A percentile compares a stretch with the other conserved stretches of the same genome.
Evolutionary conservation across 805 yeast genomes (phyloP).

Genomic region (Saccharomycopsis javanensis): DNA sequence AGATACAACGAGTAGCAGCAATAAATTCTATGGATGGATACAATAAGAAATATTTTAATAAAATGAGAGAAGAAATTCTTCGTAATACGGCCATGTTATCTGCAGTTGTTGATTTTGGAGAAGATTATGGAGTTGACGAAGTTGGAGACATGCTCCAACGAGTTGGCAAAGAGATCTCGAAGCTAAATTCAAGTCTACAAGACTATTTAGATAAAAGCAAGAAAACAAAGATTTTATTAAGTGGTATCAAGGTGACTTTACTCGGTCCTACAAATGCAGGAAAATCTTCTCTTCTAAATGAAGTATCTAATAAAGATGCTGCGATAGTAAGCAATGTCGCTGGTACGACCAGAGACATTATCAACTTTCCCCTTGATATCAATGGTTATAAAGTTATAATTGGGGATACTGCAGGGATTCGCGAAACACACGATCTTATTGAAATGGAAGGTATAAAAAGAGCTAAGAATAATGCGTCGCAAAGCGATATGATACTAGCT

Average conservation of each 20-base stretch:
- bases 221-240: slow-evolving; percentile 51
- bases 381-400: slow-evolving; percentile 74
- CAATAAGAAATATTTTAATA: slow-evolving; percentile 40
- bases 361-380: slow-evolving; percentile 73
- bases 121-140: slow-evolving; percentile 77
- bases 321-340: slow-evolving; percentile 88
- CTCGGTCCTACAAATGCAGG: slow-evolving; percentile 97
- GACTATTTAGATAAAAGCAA: slow-evolving; percentile 37
- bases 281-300: slow-evolving; percentile 76
- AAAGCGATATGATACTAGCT: slow-evolving; percentile 61
- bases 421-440: slow-evolving; percentile 38
- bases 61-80: slow-evolving; percentile 63
- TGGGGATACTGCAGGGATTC: slow-evolving; percentile 83
- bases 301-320: slow-evolving; percentile 66
- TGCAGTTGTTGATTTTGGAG: slow-evolving; percentile 90
- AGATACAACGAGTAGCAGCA: slow-evolving; percentile 70
- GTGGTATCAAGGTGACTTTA: slow-evolving; percentile 65
- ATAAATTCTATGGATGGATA: slow-evolving; percentile 64
- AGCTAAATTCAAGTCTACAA: slow-evolving; percentile 24
- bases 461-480: slow-evolving; percentile 50
- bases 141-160: slow-evolving; percentile 30
- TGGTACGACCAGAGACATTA: slow-evolving; percentile 88
- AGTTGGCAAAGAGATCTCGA: slow-evolving; percentile 37
- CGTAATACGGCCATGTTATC: slow-evolving; percentile 65
- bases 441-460: slow-evolving; percentile 76